Evolutionary conservation across 75 land plant species (phyloP).

Genomic region (Sequoia sempervirens): DNA sequence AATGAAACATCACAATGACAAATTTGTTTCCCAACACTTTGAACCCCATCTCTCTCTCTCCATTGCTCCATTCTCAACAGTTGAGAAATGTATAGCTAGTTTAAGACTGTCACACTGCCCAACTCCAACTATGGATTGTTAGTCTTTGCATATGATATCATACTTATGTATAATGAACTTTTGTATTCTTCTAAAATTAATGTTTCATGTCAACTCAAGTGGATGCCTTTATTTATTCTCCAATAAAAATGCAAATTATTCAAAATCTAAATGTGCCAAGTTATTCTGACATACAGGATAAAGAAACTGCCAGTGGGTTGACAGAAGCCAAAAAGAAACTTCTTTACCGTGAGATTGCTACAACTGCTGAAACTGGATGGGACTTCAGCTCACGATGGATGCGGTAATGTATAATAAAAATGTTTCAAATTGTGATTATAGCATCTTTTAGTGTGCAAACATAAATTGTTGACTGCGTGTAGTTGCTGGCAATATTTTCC

Average conservation of each 20-base stretch:
- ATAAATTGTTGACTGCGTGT: background rate
- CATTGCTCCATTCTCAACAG: too few relatives aligned
- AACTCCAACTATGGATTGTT: too few relatives aligned
- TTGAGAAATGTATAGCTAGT: too few relatives aligned
- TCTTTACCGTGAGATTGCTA: constrained; percentile 75
- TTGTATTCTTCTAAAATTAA: too few relatives aligned
- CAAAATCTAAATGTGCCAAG: background rate
- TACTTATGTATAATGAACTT: too few relatives aligned
- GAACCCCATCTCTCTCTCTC: too few relatives aligned
- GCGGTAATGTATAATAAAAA: constrained; percentile 40
- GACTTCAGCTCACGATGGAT: constrained; percentile 98
- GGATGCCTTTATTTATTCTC: too few relatives aligned
- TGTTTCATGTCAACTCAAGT: too few relatives aligned
- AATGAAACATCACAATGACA: too few relatives aligned
- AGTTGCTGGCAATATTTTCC: background rate
- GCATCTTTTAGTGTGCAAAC: background rate
- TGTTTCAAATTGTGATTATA: background rate
- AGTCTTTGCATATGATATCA: too few relatives aligned
- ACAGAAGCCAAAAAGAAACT: constrained; percentile 22
- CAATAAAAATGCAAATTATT: background rate
- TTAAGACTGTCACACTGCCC: too few relatives aligned
- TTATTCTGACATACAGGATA: constrained; percentile 41
- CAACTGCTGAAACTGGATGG: constrained; percentile 97
- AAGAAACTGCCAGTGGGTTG: constrained; percentile 52
- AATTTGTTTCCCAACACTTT: too few relatives aligned